Base-by-base conservation (phyloP, 768 basidiomycete genomes). In the Plicaturopsis crispa region DNA sequence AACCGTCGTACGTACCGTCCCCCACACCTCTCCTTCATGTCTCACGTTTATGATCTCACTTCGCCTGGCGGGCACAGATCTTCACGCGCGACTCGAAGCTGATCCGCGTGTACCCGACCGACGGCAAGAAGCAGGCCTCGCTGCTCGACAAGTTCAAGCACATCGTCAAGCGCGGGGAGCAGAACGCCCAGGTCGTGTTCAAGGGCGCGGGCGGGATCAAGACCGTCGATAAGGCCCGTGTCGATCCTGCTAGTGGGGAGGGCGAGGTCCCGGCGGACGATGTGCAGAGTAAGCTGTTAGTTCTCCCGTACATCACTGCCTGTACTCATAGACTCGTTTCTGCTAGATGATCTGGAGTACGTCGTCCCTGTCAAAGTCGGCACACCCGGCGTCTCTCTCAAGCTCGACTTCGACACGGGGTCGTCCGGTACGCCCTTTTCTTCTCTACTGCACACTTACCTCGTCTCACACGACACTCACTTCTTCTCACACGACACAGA, bases 331-430 rank as follows among this genome's bases (percentile, higher is more conserved):
- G 22, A 7, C 36, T 38, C 31, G 32, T 40, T 34, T 35, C 41
- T 16, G 32, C 24, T 26, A 35, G 28, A 38, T 38, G 62, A 62
- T 42, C 48, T 55, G 24, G 64, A 66, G 46, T 66, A 64, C 36
- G 57, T 63, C 28, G 63, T 66, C 14, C 53, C 56, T 4, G 64
- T 66, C 24, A 60, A 51, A 40, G 57, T 63, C 19, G 64, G 64
- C 36, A 63, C 62, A 16, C 64, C 64, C 2, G 61, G 57, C 20
- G 57, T 63, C 22, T 61, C 59, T 4, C 46, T 63, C 28, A 55
- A 63, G 40, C 57, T 64, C 4, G 55, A 57, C 26, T 54, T 54
- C 34, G 54, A 57, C 33, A 56, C 56, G 13, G 54, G 53, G 16
- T 39, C 41, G 24, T 38, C 24, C 17, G 3, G 31, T 13, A 38